phyloP scores from a whole-genome alignment of 2,329 filamentous ascomycete genomes.

The Fusarium musae region DNA sequence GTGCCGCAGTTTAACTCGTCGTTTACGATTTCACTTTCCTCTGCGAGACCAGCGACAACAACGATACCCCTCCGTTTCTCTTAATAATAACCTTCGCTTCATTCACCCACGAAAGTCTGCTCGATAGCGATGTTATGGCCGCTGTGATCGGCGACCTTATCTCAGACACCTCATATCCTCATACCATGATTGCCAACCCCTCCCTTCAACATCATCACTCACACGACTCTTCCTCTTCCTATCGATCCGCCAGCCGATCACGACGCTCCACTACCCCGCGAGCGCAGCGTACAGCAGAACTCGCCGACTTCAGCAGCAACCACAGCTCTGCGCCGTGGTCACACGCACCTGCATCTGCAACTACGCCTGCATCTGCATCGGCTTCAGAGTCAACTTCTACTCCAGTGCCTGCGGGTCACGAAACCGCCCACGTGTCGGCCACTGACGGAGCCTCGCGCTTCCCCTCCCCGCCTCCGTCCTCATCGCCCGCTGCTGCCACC shows the following conservation, averaged over 20 bases:
- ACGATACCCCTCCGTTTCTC: conserved; percentile 37
- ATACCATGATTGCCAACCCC: conserved; percentile 72
- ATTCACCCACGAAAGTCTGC: conserved; percentile 17
- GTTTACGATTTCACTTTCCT: conserved; percentile 37
- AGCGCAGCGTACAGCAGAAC: conserved; percentile 39
- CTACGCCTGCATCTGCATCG: conserved; percentile 25
- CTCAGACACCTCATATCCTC: conserved; percentile 76
- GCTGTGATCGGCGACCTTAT: conserved; percentile 77
- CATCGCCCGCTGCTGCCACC: conserved; percentile 57
- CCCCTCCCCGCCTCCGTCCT: conserved; percentile 66
- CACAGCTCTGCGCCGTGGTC: conserved; percentile 28
- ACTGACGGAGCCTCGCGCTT: conserved; percentile 59
- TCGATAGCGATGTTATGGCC: conserved; percentile 65
- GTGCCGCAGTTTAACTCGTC: conserved; percentile 28
- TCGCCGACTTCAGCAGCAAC: conserved; percentile 31
- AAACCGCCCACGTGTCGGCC: conserved; percentile 44
- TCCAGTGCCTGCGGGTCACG: conserved; percentile 39
- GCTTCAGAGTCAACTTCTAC: conserved; percentile 36
- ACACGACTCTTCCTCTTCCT: conserved; percentile 52
- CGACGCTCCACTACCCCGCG: conserved; percentile 48
- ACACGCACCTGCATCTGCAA: conserved; percentile 31
- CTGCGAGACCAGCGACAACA: conserved; percentile 33
- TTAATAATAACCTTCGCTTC: conserved; percentile 18
- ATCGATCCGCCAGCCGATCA: conserved; percentile 46
- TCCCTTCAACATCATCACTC: conserved; percentile 59